These are phyloP conservation scores for Colletotrichum spaethianum DNA, from an alignment of 2,329 filamentous ascomycete genomes.

Conservation along the genomic window DNA sequence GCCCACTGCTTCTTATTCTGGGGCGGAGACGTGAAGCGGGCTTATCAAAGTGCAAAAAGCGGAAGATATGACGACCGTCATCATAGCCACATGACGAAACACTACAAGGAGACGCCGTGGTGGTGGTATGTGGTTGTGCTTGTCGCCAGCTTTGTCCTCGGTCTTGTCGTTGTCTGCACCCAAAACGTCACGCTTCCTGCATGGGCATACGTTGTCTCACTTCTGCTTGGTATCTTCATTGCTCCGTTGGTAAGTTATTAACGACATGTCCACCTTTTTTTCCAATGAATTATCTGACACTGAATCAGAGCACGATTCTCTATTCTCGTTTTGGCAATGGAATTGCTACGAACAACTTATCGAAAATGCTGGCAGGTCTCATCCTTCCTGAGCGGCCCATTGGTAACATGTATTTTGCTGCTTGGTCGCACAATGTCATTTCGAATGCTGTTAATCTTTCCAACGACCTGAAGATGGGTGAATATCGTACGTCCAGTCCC, in stretches of 20 bases:
- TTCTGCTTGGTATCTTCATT: constrained; percentile 61
- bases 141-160: constrained; percentile 60
- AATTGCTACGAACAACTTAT: constrained; percentile 71
- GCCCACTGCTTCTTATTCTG: constrained; percentile 68
- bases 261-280: too few species aligned
- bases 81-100: constrained; percentile 64
- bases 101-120: constrained; percentile 66
- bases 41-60: constrained; percentile 62
- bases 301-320: constrained; percentile 62
- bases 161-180: constrained; percentile 61
- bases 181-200: constrained; percentile 61
- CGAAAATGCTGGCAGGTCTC: constrained; percentile 69
- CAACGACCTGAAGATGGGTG: constrained; percentile 70
- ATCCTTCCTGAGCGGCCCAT: constrained; percentile 65
- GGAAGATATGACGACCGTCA: constrained; percentile 65
- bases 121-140: constrained; percentile 63
- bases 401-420: constrained; percentile 72
- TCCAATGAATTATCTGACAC: constrained; percentile 26
- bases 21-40: constrained; percentile 64
- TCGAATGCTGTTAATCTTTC: constrained; percentile 63
- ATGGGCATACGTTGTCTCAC: constrained; percentile 63
- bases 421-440: constrained; percentile 72
- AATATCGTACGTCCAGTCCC: constrained; percentile 62
- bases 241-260: constrained; percentile 61
- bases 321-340: constrained; percentile 69